Base-by-base conservation (phyloP, 2,329 filamentous ascomycete species). In the Arthrobotrys entomopaga region DNA sequence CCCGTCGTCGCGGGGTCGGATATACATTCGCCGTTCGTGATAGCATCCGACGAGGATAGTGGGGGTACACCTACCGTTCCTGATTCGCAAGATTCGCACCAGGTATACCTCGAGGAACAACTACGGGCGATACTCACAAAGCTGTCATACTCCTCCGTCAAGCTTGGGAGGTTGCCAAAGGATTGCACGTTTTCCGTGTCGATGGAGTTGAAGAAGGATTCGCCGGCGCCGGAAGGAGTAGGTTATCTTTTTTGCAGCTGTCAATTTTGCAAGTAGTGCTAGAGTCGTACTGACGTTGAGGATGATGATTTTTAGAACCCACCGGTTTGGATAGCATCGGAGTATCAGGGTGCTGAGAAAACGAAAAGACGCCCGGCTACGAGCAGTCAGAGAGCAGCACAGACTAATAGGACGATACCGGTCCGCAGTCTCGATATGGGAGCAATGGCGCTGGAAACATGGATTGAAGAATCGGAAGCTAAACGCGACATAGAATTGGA, bases 121-220 rank as follows among this genome's bases (percentile, higher is more conserved):
- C 84, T 94, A 52, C 85, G 91, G 24, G 91, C 87, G 1, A 88
- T 88, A 0, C 82, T 94, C 77, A 83, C 86, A 63, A 86, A 87
- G 53, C 82, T 94, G 13, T 85, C 87, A 0, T 86, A 87, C 70
- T 85, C 86, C 2, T 87, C 85, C 7, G 85, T 88, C 73, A 84
- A 83, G 65, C 83, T 92, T 75, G 82, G 81, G 0, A 81, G 84
- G 0, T 80, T 93, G 20, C 90, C 90, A 0, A 81, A 84, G 1
- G 86, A 86, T 0, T 92, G 90, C 80, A 90, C 89, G 0, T 94
- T 91, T 80, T 91, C 90, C 0, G 81, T 94, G n/a, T 89, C 89
- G 0, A 85, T 94, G 46, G 91, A 94, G 81, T 80, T 93, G 76
- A 87, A 86, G 43, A 86, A 90, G 20, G 84, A 88, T 46, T 84